A percentile compares a stretch with the other conserved stretches of the same genome.
Evolutionary conservation across 2,329 filamentous ascomycete genomes (phyloP).

Genomic region (Talaromyces sp.): DNA sequence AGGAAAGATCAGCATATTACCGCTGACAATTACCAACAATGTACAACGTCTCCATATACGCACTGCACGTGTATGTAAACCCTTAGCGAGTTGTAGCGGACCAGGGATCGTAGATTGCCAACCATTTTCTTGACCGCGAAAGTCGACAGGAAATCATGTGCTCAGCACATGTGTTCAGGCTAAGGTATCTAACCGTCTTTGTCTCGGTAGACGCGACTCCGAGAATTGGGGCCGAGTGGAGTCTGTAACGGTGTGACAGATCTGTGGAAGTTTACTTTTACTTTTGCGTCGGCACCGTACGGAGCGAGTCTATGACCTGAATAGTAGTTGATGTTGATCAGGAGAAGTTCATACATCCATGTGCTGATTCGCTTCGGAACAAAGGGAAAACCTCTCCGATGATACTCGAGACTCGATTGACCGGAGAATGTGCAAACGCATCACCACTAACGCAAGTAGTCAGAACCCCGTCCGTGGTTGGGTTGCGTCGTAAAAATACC

Average conservation of each 20-base stretch:
- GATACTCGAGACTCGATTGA: not conserved
- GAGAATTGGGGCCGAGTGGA: constrained; percentile 14
- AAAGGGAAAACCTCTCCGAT: not conserved
- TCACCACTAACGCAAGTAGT: not conserved
- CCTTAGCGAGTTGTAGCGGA: not conserved
- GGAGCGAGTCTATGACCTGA: no score
- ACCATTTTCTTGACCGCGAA: not conserved
- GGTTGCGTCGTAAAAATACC: not conserved
- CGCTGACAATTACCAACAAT: not conserved
- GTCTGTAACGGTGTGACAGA: constrained; percentile 14
- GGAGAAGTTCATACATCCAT: no score
- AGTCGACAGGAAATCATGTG: not conserved
- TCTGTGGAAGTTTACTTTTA: not conserved
- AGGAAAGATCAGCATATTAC: not conserved
- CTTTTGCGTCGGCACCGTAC: not conserved
- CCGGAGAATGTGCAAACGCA: not conserved
- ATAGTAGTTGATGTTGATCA: not conserved
- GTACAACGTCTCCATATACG: not conserved
- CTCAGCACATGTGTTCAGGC: not conserved
- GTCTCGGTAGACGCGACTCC: constrained; percentile 7
- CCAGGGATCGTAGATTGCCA: not conserved
- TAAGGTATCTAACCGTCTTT: not conserved
- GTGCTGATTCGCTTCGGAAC: not conserved
- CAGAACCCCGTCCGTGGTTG: not conserved
- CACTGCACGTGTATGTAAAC: not conserved